A percentile compares a stretch with the other conserved stretches of the same genome.
Evolutionary conservation across 768 basidiomycete genomes (phyloP).

Genomic region (Russula sp.): DNA sequence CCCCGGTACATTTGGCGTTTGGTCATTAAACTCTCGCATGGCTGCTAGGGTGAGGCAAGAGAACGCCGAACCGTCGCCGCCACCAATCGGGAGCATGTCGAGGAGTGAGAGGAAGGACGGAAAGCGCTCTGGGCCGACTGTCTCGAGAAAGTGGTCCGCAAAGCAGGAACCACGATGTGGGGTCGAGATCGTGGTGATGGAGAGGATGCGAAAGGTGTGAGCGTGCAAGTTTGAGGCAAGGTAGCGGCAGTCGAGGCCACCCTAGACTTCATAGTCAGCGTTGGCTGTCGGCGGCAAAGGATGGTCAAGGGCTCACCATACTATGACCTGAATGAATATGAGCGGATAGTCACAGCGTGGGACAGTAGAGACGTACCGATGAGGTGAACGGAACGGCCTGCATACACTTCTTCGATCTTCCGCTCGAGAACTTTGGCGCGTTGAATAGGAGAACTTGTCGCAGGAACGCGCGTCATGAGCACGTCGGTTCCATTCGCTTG

Average conservation of each 20-base stretch:
- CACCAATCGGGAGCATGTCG: slow-evolving; percentile 82
- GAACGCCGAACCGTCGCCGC: slow-evolving; percentile 93
- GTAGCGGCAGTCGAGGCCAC: slow-evolving; percentile 87
- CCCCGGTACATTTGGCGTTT: slow-evolving; percentile 68
- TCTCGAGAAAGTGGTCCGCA: slow-evolving; percentile 80
- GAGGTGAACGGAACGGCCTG: slow-evolving; percentile 80
- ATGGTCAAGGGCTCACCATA: slow-evolving; percentile 43
- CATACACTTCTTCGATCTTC: slow-evolving; percentile 70
- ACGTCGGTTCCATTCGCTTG: slow-evolving; percentile 85
- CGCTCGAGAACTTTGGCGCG: slow-evolving; percentile 86
- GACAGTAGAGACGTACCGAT: slow-evolving; percentile 43
- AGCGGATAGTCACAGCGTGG: neutral
- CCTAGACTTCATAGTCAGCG: slow-evolving; percentile 38
- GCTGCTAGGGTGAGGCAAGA: slow-evolving; percentile 75
- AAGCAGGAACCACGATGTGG: slow-evolving; percentile 93
- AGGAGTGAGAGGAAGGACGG: slow-evolving; percentile 67
- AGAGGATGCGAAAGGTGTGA: slow-evolving; percentile 73
- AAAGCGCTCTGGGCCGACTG: slow-evolving; percentile 59
- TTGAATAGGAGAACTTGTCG: slow-evolving; percentile 81
- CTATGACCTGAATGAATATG: slow-evolving; percentile 51
- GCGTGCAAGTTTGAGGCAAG: slow-evolving; percentile 78
- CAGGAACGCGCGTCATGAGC: slow-evolving; percentile 89
- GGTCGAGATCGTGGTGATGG: slow-evolving; percentile 89
- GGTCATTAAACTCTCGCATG: slow-evolving; percentile 86
- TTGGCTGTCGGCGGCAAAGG: neutral